A percentile compares a stretch with the other conserved stretches of the same genome.
Conservation (phyloP, 2,329 filamentous ascomycete genomes). For the Keithomyces neogunnii region DNA sequence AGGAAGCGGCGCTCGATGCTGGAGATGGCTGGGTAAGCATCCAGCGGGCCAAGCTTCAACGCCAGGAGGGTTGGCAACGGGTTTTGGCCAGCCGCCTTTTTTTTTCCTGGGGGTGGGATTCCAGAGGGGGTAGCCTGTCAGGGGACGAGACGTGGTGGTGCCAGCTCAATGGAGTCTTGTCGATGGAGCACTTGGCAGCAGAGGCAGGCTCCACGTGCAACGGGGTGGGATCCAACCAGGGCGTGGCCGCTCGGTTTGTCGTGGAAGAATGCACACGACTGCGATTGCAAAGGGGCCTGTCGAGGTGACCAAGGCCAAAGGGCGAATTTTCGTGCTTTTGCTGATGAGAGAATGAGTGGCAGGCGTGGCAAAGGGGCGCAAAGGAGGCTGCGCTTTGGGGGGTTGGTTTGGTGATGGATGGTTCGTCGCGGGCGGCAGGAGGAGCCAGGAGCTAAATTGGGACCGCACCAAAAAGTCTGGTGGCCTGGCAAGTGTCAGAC, state of each 20-base stretch:
- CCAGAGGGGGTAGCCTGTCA: conserved; percentile 6
- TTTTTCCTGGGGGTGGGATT: conserved; percentile 7
- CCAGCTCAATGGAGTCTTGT: no score
- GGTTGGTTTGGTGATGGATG: not conserved
- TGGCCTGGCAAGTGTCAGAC: no score
- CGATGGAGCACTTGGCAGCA: no score
- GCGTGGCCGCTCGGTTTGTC: no score
- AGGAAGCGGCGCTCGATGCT: conserved; percentile 25
- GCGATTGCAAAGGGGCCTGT: conserved; percentile 7
- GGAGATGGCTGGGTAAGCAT: conserved; percentile 38
- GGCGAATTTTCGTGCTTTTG: not conserved
- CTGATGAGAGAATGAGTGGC: not conserved
- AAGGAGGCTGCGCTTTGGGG: not conserved
- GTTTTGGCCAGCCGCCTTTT: conserved; percentile 29
- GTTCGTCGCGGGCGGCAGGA: not conserved
- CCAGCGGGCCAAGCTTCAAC: conserved; percentile 21
- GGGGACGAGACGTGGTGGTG: conserved; percentile 3
- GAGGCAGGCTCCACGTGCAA: no score
- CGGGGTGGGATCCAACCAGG: no score
- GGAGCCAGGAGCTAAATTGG: not conserved
- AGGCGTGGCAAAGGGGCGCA: not conserved
- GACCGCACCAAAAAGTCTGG: not conserved
- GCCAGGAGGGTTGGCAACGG: conserved; percentile 18
- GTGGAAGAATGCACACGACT: not conserved
- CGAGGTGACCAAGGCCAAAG: not conserved